Conservation (phyloP, 495 filamentous ascomycete species). For the Lophiotrema nucula region DNA sequence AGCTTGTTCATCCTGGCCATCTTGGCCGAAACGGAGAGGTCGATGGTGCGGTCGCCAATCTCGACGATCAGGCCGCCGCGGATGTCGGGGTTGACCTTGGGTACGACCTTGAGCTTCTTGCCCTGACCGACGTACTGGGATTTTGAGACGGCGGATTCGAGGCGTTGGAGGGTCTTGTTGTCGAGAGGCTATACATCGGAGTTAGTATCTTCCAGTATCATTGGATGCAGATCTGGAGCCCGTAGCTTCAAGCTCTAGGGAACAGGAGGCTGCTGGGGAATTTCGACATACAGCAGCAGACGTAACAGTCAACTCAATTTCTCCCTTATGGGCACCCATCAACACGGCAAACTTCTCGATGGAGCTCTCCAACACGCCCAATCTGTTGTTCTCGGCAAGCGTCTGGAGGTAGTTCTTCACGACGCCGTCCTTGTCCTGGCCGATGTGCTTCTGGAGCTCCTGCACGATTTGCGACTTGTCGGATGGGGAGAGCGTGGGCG, state of each 20-base stretch:
- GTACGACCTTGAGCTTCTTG: conserved; percentile 95
- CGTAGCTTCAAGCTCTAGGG: neutral
- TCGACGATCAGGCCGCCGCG: conserved; percentile 92
- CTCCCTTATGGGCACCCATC: conserved; percentile 85
- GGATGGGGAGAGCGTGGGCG: conserved; percentile 70
- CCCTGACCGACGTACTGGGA: conserved; percentile 83
- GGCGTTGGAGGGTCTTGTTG: conserved; percentile 73
- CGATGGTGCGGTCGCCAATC: conserved; percentile 96
- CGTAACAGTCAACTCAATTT: conserved; percentile 88
- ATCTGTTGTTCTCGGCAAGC: conserved; percentile 92
- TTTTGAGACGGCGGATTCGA: conserved; percentile 86
- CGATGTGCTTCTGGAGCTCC: conserved; percentile 79
- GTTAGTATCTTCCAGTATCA: conserved; percentile 12
- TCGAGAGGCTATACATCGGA: conserved; percentile 74
- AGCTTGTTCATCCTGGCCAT: conserved; percentile 99
- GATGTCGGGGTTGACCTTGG: conserved; percentile 93
- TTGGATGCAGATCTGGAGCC: too few species aligned
- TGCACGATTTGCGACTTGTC: conserved; percentile 83
- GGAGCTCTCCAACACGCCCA: conserved; percentile 76
- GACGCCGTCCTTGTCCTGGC: conserved; percentile 70
- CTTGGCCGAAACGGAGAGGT: conserved; percentile 91
- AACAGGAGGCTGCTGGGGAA: neutral
- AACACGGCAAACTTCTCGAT: conserved; percentile 82
- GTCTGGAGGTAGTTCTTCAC: conserved; percentile 90
- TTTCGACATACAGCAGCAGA: conserved; percentile 76